A percentile compares a stretch with the other conserved stretches of the same genome.
These are phyloP conservation scores for Fraxinus angustifolia DNA, from an alignment of 305 asterid genomes.

Conservation along the genomic window DNA sequence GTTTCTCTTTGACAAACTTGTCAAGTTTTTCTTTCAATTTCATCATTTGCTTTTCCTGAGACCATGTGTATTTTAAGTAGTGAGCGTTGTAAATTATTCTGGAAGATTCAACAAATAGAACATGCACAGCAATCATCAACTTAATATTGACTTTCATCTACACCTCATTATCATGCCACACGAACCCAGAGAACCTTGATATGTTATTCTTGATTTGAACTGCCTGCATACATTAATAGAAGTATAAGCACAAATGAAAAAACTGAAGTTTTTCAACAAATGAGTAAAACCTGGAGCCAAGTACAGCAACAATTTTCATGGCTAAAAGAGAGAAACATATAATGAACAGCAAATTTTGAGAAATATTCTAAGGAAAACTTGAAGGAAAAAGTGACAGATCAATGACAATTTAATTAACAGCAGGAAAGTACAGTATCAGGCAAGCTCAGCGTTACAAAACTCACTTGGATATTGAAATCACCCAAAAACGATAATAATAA, in stretches of 20 bases:
- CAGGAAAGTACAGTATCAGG: background rate
- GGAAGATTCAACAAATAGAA: constrained; percentile 16
- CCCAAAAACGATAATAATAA: background rate
- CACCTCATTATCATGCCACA: constrained; percentile 92
- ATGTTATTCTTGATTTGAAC: constrained; percentile 71
- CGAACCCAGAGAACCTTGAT: constrained; percentile 85
- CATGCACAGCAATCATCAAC: background rate
- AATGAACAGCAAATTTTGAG: background rate
- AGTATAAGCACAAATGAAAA: constrained; percentile 11
- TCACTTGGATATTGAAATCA: constrained; percentile 5
- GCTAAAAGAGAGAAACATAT: background rate
- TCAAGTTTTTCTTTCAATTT: constrained; percentile 55
- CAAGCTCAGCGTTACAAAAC: background rate
- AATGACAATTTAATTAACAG: background rate
- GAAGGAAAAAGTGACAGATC: background rate
- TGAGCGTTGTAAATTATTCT: constrained; percentile 5
- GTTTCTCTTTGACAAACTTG: constrained; percentile 59
- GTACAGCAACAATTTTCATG: background rate
- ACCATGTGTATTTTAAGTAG: constrained; percentile 12
- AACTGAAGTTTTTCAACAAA: constrained; percentile 4
- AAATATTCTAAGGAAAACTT: background rate
- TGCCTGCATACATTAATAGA: constrained; percentile 51
- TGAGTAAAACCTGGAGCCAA: background rate
- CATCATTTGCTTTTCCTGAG: constrained; percentile 53
- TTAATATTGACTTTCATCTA: constrained; percentile 6